phyloP scores from a whole-genome alignment of 75 land plant genomes.

The Picea sitchensis region DNA sequence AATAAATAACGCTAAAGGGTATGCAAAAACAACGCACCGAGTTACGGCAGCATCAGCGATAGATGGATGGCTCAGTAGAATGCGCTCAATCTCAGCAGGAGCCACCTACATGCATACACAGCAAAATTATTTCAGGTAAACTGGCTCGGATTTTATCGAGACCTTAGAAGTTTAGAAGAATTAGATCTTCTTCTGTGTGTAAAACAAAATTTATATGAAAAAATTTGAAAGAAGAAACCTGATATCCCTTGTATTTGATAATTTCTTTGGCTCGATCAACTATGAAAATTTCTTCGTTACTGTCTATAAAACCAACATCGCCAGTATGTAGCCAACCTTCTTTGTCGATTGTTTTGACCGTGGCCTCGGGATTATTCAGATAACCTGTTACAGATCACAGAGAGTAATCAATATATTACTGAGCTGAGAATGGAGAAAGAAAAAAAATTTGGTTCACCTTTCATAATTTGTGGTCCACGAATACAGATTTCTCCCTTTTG shows the following conservation, averaged over 20 bases:
- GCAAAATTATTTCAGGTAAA: too few species aligned
- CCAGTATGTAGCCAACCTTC: constrained; percentile 67
- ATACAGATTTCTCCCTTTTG: constrained; percentile 78
- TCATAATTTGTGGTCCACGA: constrained; percentile 71
- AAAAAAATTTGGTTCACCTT: constrained; percentile 40
- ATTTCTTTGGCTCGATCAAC: constrained; percentile 59
- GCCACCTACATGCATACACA: constrained; percentile 32
- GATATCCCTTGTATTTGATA: constrained; percentile 64
- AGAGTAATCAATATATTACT: too few species aligned
- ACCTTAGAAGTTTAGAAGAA: too few species aligned
- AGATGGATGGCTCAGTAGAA: constrained; percentile 47
- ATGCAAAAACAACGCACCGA: constrained; percentile 48
- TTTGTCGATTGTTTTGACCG: constrained; percentile 40
- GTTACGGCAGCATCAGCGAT: constrained; percentile 89
- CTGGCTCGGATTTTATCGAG: too few species aligned
- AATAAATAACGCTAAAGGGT: too few species aligned
- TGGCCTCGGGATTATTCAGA: constrained; percentile 45
- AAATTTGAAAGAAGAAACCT: constrained; percentile 17
- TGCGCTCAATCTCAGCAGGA: constrained; percentile 83
- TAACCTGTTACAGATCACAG: constrained; percentile 29
- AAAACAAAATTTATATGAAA: too few species aligned
- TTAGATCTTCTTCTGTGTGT: too few species aligned
- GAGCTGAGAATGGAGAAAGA: too few species aligned
- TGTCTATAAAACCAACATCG: constrained; percentile 53
- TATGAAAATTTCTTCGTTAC: constrained; percentile 58